phyloP scores from a whole-genome alignment of 257 asterid genomes.

The Eucommia ulmoides region DNA sequence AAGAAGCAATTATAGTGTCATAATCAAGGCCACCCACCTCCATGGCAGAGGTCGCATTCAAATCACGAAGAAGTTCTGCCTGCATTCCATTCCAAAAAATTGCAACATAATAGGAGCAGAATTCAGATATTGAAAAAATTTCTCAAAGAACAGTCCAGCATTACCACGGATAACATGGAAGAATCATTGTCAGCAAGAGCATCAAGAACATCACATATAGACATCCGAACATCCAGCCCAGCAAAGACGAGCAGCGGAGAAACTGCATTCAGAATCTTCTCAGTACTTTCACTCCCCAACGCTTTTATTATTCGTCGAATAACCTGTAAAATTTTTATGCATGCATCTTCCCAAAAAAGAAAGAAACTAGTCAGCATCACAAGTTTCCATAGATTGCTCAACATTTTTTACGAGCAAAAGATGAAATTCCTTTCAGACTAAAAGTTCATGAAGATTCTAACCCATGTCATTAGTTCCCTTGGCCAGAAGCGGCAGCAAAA shows the following conservation, averaged over 20 bases:
- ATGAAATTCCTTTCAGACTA: no score
- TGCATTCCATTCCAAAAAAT: constrained; percentile 12
- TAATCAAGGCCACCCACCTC: constrained; percentile 75
- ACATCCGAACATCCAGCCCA: constrained; percentile 38
- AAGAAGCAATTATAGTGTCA: constrained; percentile 64
- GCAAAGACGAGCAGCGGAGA: constrained; percentile 64
- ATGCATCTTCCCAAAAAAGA: no score
- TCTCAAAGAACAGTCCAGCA: constrained; percentile 4
- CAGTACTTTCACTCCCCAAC: constrained; percentile 40
- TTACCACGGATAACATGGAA: constrained; percentile 51
- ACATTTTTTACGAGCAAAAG: no score
- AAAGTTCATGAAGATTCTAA: constrained; percentile 17
- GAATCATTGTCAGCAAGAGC: constrained; percentile 58
- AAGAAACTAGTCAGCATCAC: no score
- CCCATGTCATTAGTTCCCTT: constrained; percentile 54
- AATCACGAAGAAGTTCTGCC: constrained; percentile 66
- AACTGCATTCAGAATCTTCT: constrained; percentile 39
- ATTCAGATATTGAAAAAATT: neutral
- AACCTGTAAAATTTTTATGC: constrained; percentile 39
- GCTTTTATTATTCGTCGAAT: constrained; percentile 36
- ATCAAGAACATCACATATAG: constrained; percentile 76
- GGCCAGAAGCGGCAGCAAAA: constrained; percentile 62
- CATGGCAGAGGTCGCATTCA: constrained; percentile 57
- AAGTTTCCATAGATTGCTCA: no score
- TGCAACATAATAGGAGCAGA: neutral